A percentile compares a stretch with the other conserved stretches of the same genome.
Evolutionary conservation across 495 filamentous ascomycete genomes (phyloP).

Genomic region (Hypoxylon subgilvum): DNA sequence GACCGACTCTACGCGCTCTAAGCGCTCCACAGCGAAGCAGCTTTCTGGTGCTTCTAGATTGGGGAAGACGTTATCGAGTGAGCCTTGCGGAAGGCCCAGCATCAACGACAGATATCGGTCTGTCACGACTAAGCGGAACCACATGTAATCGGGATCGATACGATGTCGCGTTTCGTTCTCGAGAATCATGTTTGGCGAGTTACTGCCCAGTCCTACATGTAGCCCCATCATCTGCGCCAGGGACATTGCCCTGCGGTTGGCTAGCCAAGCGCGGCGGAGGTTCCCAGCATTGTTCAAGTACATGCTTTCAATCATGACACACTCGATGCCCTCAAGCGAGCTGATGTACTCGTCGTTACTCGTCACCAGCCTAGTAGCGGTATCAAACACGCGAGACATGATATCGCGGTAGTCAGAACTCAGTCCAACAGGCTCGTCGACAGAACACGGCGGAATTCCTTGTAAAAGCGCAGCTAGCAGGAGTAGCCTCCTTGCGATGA

Average conservation of each 20-base stretch:
- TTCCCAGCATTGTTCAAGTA: slow-evolving; percentile 56
- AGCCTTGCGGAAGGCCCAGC: slow-evolving; percentile 43
- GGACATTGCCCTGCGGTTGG: slow-evolving; percentile 51
- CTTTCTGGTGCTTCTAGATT: slow-evolving; percentile 21
- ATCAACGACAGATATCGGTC: slow-evolving; percentile 46
- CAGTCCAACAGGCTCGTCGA: slow-evolving; percentile 15
- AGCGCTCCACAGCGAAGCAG: slow-evolving; percentile 33
- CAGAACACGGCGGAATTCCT: slow-evolving; percentile 37
- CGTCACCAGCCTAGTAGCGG: slow-evolving; percentile 52
- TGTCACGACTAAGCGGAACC: slow-evolving; percentile 42
- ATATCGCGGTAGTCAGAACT: slow-evolving; percentile 35
- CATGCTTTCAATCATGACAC: slow-evolving; percentile 56
- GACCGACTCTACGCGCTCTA: slow-evolving; percentile 41
- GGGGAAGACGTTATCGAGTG: slow-evolving; percentile 29
- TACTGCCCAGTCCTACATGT: slow-evolving; percentile 35
- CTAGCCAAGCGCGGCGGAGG: slow-evolving; percentile 52
- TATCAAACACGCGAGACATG: slow-evolving; percentile 46
- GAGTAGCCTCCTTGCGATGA: slow-evolving; percentile 55
- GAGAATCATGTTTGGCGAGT: slow-evolving; percentile 3
- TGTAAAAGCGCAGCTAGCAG: slow-evolving; percentile 52
- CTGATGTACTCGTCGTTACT: slow-evolving; percentile 56
- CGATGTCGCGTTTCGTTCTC: slow-evolving; percentile 11
- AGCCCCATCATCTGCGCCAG: slow-evolving; percentile 56
- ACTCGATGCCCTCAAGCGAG: slow-evolving; percentile 57
- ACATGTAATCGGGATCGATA: slow-evolving; percentile 37